Base-by-base conservation (phyloP, 768 basidiomycete genomes). In the Tephrocybe rancida region DNA sequence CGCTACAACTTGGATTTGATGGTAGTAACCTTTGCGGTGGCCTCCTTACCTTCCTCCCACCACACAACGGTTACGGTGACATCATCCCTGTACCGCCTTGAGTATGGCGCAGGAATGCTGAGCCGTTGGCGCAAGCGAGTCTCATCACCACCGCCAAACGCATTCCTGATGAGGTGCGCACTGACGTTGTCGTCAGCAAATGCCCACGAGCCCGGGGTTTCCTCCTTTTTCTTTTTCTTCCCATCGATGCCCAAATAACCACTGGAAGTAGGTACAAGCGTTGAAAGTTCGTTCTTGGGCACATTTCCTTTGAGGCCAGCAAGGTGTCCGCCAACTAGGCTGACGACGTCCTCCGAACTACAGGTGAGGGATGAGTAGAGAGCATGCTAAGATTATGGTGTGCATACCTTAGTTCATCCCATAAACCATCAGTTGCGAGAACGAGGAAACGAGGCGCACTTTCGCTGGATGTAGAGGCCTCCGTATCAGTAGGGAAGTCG, bases 151-250 rank as follows among this genome's bases (percentile, higher is more conserved):
- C 94, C 92, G n/a, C 92, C 92, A 54, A 95, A 84, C n/a, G 93
- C 91, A 64, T 96, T 96, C 56, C 93, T 79, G 52, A 95, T 92
- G 16, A 96, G 73, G 69, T 95, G 94, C 34, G 88, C 84, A 55
- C 87, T 81, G 50, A 90, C 64, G 61, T 93, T 90, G 16, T 86
- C 85, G 62, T 95, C 91, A 44, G 77, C 80, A 60, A 95, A 96
- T 7, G 82, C 79, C 92, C 92, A 94, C 9, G 78, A 75, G 13
- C 84, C 84, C 27, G 75, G 58, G 19, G 64, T 52, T 19, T 76
- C 64, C 35, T 57, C 65, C 9, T 61, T 61, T 48, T 69, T 67
- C 65, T 77, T 77, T 58, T 77, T 71, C 65, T 90, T 88, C 51
- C 87, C 89, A 54, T 88, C 81, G 45, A 92, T 75, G 7, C 84